These are phyloP conservation scores for Alternaria burnsii DNA, from an alignment of 2,329 filamentous ascomycete species.

Conservation along the genomic window DNA sequence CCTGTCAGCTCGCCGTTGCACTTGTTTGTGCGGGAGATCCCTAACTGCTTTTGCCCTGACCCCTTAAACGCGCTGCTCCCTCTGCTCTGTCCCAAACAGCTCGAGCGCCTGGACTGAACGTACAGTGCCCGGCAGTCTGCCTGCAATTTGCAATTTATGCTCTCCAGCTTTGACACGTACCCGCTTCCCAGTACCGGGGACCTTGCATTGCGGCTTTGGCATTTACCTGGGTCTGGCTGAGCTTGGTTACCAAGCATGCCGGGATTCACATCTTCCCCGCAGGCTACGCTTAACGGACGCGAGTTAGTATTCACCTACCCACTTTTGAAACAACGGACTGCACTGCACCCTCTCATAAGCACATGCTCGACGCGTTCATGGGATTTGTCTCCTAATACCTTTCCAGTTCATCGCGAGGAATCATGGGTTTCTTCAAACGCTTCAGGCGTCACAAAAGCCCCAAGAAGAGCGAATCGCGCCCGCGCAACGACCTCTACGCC, in stretches of 20 bases:
- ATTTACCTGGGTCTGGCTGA: constrained; percentile 8
- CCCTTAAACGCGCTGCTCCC: constrained; percentile 25
- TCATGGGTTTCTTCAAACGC: constrained; percentile 62
- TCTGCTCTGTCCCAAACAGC: constrained; percentile 13
- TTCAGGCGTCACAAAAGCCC: constrained; percentile 56
- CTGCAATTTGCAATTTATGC: constrained; percentile 17
- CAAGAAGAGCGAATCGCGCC: constrained; percentile 46
- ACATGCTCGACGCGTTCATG: constrained; percentile 24
- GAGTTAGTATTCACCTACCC: constrained; percentile 34
- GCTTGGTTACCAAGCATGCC: constrained; percentile 33
- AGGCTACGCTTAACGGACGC: constrained; percentile 30
- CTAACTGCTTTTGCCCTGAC: constrained; percentile 17
- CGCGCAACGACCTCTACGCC: constrained; percentile 43
- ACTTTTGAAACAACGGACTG: constrained; percentile 18
- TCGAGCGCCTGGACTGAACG: constrained; percentile 15
- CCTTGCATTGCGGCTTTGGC: constrained; percentile 12
- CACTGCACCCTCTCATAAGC: constrained; percentile 26
- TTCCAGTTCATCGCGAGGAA: constrained; percentile 41
- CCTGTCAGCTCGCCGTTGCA: constrained; percentile 17
- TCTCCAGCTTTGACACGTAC: constrained; percentile 6
- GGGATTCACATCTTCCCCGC: constrained; percentile 28
- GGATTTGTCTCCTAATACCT: constrained; percentile 23
- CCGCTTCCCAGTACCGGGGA: constrained; percentile 8
- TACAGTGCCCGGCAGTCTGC: background rate
- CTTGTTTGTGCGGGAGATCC: constrained; percentile 5